phyloP scores from a whole-genome alignment of 1,284 basidiomycete species.

The Macrocystidia cucumis region DNA sequence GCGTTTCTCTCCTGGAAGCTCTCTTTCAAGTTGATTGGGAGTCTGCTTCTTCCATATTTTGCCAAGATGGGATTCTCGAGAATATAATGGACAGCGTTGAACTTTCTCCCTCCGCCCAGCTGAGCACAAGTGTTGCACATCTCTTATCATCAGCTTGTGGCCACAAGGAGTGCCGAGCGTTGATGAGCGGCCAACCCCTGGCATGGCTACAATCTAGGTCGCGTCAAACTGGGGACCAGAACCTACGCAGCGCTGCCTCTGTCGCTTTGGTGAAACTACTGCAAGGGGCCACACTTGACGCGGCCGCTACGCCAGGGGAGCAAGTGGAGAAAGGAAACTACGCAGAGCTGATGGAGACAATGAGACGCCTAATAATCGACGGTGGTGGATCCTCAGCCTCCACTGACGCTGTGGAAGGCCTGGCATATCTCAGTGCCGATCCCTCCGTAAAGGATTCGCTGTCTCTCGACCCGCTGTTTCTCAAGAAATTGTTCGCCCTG shows the following conservation, averaged over 20 bases:
- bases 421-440: conserved; percentile 74
- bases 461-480: conserved; percentile 45
- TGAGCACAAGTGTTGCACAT: conserved; percentile 54
- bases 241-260: conserved; percentile 55
- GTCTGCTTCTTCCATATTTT: conserved; percentile 54
- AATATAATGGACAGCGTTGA: conserved; percentile 60
- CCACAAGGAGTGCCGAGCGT: conserved; percentile 60
- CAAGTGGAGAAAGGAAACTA: conserved; percentile 25
- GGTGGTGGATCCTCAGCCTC: conserved; percentile 31
- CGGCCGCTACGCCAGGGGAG: conserved; percentile 24
- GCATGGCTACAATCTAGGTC: conserved; percentile 58
- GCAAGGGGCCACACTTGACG: conserved; percentile 45
- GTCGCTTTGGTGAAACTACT: conserved; percentile 76
- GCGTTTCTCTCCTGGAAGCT: conserved; percentile 58
- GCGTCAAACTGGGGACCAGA: conserved; percentile 34
- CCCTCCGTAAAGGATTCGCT: conserved; percentile 61
- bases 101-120: conserved; percentile 38
- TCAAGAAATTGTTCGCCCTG: conserved; percentile 55
- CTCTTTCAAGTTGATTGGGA: conserved; percentile 72
- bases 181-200: conserved; percentile 45
- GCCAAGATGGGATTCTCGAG: conserved; percentile 52
- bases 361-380: conserved; percentile 50
- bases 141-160: conserved; percentile 68
- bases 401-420: conserved; percentile 70
- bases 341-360: conserved; percentile 40